Percentiles rank a stretch among this genome's conserved stretches.
Conservation (phyloP, 2,329 filamentous ascomycete genomes). For the Neocucurbitaria cava region DNA sequence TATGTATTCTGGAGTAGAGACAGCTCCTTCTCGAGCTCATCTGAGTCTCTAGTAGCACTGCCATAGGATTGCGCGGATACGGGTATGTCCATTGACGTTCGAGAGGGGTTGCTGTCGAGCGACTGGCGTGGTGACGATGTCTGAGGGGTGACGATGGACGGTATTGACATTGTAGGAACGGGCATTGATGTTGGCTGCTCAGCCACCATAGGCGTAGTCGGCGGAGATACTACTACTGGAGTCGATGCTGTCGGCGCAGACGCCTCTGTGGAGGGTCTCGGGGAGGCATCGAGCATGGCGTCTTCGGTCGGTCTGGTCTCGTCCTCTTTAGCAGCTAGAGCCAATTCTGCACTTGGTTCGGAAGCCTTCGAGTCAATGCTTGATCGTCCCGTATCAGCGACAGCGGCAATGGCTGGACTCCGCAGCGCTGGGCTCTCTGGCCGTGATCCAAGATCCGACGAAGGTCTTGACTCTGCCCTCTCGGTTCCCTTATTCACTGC, state of each 20-base stretch:
- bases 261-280: slow-evolving; percentile 39
- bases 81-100: slow-evolving; percentile 37
- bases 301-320: slow-evolving; percentile 20
- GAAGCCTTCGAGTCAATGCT: slow-evolving; percentile 54
- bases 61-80: slow-evolving; percentile 44
- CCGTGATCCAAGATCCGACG: slow-evolving; percentile 60
- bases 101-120: slow-evolving; percentile 40
- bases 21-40: slow-evolving; percentile 53
- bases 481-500: slow-evolving; percentile 78
- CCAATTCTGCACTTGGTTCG: slow-evolving; percentile 32
- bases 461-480: slow-evolving; percentile 56
- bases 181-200: slow-evolving; percentile 47
- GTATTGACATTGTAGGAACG: slow-evolving; percentile 40
- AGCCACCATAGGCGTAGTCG: slow-evolving; percentile 28
- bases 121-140: slow-evolving; percentile 42
- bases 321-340: slow-evolving; percentile 18
- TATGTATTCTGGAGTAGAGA: slow-evolving; percentile 59
- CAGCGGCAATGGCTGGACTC: slow-evolving; percentile 20
- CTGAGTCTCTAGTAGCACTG: slow-evolving; percentile 29
- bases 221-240: slow-evolving; percentile 17
- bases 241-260: slow-evolving; percentile 9
- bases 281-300: slow-evolving; percentile 11
- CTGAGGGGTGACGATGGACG: slow-evolving; percentile 39
- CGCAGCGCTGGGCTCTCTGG: slow-evolving; percentile 60
- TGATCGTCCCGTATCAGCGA: slow-evolving; percentile 49